Evolutionary conservation across 2,329 filamentous ascomycete genomes (phyloP), one percentile per base, ranked within the genome.

Genomic region (Sclerotinia subarctica): DNA sequence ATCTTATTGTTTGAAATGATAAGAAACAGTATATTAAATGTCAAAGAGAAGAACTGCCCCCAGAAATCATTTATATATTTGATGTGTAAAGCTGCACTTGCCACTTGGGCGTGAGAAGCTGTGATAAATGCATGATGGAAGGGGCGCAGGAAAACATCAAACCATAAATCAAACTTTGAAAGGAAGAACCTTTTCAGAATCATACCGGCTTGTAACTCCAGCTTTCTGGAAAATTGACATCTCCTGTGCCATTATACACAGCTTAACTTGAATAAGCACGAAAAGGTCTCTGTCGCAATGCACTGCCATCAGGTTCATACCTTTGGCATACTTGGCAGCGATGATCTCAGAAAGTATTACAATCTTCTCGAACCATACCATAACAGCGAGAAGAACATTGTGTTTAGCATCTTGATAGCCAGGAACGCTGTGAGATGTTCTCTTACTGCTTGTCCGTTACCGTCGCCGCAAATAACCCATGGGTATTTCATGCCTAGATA

Each of bases 311-410:
- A 77, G 77, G 3, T 74, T 58, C 2, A 24, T 75, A 72, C 82
- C 79, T 60, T 79, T 78, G 68, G 76, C 77, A 64, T 75, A 80
- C 69, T 80, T 80, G 42, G 79, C 80, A 35, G 78, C 78, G 38
- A 77, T 73, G 42, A 80, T 72, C 24, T 72, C 70, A 49, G 77
- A 73, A 0, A 77, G 77, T 3, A 75, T 76, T 8, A 70, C 74
- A 0, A 78, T 80, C 11, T 81, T 73, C 70, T 85, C 82, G 1
- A 84, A 81, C 82, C 82, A 85, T 35, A 76, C 72, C 32, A 85
- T 79, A 69, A 86, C 76, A 8, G 82, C 81, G 71, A 80, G 77
- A 56, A 86, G 77, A 19, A 83, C 81, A 72, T 85, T 84, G 69
- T 81, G 77, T 47, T 79, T 74, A 2, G 78, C 73, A n/a, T 78